phyloP scores from a whole-genome alignment of 345 rosid species.

The Populus tremula region DNA sequence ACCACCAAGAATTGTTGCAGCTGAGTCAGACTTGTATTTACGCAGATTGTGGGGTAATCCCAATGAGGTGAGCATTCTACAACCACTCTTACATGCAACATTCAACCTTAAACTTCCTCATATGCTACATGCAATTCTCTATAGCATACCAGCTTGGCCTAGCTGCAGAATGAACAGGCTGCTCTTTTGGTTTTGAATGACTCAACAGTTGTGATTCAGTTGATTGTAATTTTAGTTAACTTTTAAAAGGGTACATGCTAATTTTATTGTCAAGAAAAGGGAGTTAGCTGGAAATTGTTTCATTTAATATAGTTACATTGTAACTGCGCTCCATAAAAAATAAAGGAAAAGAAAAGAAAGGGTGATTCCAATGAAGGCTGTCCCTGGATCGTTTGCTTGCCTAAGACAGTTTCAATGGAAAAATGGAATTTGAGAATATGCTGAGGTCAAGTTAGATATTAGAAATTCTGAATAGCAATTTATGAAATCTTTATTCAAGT shows the following conservation, averaged over 20 bases:
- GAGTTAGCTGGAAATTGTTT: neutral
- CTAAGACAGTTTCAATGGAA: neutral
- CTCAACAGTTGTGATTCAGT: neutral
- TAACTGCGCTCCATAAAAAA: neutral
- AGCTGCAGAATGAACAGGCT: neutral
- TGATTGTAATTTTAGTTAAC: neutral
- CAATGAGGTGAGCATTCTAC: slow-evolving; percentile 56
- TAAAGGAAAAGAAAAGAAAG: neutral
- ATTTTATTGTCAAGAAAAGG: neutral
- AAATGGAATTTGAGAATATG: neutral
- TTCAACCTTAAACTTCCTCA: neutral
- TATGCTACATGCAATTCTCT: neutral
- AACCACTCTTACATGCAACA: neutral
- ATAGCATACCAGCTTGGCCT: neutral
- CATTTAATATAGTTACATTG: neutral
- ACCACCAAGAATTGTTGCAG: slow-evolving; percentile 77
- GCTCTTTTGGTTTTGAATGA: neutral
- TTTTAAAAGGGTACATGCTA: neutral
- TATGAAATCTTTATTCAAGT: neutral
- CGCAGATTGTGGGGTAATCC: slow-evolving; percentile 96
- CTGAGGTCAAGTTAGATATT: neutral
- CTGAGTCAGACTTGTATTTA: slow-evolving; percentile 77
- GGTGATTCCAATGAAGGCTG: neutral
- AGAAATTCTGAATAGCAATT: neutral
- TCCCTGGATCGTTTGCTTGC: neutral